These are phyloP conservation scores for Wallacemonas sp. DNA, from an alignment of 208 protist genomes.

Conservation along the genomic window DNA sequence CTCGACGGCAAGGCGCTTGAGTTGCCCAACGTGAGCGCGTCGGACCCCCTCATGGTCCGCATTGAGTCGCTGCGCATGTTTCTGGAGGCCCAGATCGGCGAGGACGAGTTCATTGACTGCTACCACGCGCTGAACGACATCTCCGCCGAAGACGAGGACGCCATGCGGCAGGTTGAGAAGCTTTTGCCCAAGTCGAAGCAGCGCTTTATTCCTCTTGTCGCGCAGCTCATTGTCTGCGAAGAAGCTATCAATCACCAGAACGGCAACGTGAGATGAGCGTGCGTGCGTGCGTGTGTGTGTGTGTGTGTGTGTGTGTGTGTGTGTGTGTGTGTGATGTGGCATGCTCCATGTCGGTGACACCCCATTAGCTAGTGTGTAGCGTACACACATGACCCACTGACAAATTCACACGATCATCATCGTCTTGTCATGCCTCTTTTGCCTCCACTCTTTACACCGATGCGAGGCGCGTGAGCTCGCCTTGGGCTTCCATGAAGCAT, in stretches of 20 bases:
- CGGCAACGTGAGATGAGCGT: conserved; percentile 12
- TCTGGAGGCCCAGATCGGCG: conserved; percentile 81
- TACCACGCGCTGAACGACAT: conserved; percentile 86
- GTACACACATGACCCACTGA: too few species aligned
- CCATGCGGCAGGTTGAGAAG: conserved; percentile 64
- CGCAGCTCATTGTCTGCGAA: conserved; percentile 87
- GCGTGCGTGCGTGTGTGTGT: not conserved
- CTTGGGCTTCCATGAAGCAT: too few species aligned
- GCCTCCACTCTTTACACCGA: too few species aligned
- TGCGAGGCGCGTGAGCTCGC: too few species aligned
- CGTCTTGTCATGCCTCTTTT: too few species aligned
- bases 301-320: not conserved
- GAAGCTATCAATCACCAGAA: conserved; percentile 80
- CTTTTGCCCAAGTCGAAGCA: conserved; percentile 62
- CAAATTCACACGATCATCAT: too few species aligned
- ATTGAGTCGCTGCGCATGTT: conserved; percentile 92
- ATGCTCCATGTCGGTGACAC: too few species aligned
- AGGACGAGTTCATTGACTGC: conserved; percentile 59
- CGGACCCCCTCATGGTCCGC: conserved; percentile 85
- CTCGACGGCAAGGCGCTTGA: conserved; percentile 90
- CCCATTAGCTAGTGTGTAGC: too few species aligned
- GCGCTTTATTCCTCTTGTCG: conserved; percentile 81
- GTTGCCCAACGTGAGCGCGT: conserved; percentile 74
- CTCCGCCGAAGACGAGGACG: conserved; percentile 70
- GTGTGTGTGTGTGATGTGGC: not conserved